Evolutionary conservation across 805 yeast species (phyloP).

Genomic region (Cyberlindnera xylosilytica): DNA sequence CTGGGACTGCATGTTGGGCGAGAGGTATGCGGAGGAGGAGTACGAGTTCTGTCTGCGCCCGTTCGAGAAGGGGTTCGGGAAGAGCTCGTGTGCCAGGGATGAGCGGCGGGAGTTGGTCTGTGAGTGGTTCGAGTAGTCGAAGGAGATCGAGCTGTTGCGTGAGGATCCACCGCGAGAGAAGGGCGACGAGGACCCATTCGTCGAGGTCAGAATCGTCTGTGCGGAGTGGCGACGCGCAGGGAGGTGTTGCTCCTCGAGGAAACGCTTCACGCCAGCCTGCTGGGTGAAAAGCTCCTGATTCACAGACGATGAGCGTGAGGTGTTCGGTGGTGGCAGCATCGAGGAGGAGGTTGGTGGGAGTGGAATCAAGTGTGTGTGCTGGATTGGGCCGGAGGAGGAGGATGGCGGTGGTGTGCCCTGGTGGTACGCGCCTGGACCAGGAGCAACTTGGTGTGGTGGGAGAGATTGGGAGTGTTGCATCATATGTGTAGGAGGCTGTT

Average conservation of each 20-base stretch:
- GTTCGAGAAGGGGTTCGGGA: constrained; percentile 31
- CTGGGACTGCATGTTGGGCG: constrained; percentile 24
- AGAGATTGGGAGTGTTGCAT: constrained; percentile 3
- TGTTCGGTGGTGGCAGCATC: constrained; percentile 15
- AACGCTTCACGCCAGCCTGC: constrained; percentile 28
- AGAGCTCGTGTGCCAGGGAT: constrained; percentile 41
- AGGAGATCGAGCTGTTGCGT: constrained; percentile 40
- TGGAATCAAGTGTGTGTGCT: constrained; percentile 4
- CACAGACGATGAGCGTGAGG: constrained; percentile 24
- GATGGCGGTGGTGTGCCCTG: constrained; percentile 1
- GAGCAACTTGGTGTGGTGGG: constrained; percentile 8
- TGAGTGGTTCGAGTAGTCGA: constrained; percentile 29
- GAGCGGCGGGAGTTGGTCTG: constrained; percentile 35
- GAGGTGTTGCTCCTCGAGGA: constrained; percentile 27
- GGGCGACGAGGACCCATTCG: constrained; percentile 29
- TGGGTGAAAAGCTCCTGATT: constrained; percentile 24
- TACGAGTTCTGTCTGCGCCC: constrained; percentile 19
- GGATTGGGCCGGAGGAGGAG: constrained; percentile 5
- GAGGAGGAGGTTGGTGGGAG: neutral
- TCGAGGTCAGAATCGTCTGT: constrained; percentile 25
- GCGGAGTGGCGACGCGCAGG: constrained; percentile 29
- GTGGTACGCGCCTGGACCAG: constrained; percentile 8
- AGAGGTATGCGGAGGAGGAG: constrained; percentile 16
- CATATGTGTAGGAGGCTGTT: constrained; percentile 5
- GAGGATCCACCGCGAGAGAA: constrained; percentile 34